Conservation (phyloP, 768 basidiomycete species). For the Omphalotus guepiniiformis region DNA sequence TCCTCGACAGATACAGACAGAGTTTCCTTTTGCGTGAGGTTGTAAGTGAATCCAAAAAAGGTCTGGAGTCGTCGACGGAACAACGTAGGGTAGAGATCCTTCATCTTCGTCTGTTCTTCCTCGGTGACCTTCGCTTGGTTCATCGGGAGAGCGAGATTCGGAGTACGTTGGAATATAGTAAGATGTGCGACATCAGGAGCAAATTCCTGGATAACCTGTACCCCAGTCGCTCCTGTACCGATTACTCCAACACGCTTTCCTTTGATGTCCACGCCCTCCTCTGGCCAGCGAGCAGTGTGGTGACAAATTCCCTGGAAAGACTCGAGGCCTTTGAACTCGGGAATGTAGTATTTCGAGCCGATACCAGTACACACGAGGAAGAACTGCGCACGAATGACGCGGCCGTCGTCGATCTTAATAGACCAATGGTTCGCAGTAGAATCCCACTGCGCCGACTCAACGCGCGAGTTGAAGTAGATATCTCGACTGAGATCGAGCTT, state of each 20-base stretch:
- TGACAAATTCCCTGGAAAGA: slow-evolving; percentile 4
- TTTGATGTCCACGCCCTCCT: background rate
- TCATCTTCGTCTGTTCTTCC: background rate
- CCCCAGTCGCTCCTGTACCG: slow-evolving; percentile 8
- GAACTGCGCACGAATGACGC: background rate
- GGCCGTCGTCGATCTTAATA: background rate
- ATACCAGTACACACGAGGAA: slow-evolving; percentile 7
- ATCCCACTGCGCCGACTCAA: slow-evolving; percentile 11
- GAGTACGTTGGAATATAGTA: slow-evolving; percentile 9
- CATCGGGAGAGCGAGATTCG: slow-evolving; percentile 9
- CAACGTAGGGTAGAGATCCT: slow-evolving; percentile 7
- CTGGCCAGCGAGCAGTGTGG: slow-evolving; percentile 9
- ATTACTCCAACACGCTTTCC: slow-evolving; percentile 7
- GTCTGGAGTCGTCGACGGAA: slow-evolving; percentile 5
- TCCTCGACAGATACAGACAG: slow-evolving; percentile 6
- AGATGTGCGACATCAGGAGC: slow-evolving; percentile 3
- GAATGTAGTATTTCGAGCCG: background rate
- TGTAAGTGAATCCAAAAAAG: slow-evolving; percentile 1
- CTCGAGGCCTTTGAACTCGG: background rate
- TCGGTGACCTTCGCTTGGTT: slow-evolving; percentile 1
- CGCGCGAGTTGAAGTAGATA: slow-evolving; percentile 11
- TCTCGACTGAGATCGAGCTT: slow-evolving; percentile 12
- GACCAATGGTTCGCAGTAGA: slow-evolving; percentile 9
- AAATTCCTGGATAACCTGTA: slow-evolving; percentile 8
- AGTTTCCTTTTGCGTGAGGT: background rate